Evolutionary conservation across 164 flowering plant species (phyloP).

Genomic region (Cinnamomum chago): DNA sequence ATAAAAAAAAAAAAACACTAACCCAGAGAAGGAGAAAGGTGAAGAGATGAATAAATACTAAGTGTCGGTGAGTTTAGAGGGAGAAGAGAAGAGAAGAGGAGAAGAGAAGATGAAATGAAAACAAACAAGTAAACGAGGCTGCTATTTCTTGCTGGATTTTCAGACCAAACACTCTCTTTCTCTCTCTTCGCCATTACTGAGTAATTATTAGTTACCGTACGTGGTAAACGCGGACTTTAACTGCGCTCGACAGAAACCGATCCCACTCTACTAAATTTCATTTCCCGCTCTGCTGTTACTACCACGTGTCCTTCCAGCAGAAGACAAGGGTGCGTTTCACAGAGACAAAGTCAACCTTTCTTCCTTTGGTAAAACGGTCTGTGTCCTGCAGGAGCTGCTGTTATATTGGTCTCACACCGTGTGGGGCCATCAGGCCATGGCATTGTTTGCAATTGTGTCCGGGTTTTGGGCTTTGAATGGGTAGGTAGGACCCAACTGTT

Average conservation of each 20-base stretch:
- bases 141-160: background rate
- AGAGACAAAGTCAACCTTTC: constrained; percentile 21
- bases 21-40: background rate
- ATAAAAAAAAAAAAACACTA: background rate
- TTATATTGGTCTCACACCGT: background rate
- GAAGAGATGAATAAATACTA: constrained; percentile 10
- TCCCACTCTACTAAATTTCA: constrained; percentile 19
- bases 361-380: background rate
- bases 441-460: too few relatives aligned
- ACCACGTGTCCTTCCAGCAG: constrained; percentile 16
- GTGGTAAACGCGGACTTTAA: constrained; percentile 29
- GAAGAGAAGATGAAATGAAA: background rate
- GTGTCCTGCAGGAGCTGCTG: background rate
- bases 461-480: too few relatives aligned
- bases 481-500: too few relatives aligned
- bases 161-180: background rate
- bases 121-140: background rate
- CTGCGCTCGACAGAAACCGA: constrained; percentile 28
- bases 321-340: constrained; percentile 11
- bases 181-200: constrained; percentile 11
- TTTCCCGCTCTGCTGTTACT: background rate
- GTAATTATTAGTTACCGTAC: constrained; percentile 23
- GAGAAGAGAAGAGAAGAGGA: constrained; percentile 1
- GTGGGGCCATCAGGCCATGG: background rate
- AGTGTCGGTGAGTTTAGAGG: constrained; percentile 22